Conservation (phyloP, 495 filamentous ascomycete genomes). For the Neurospora sp. region DNA sequence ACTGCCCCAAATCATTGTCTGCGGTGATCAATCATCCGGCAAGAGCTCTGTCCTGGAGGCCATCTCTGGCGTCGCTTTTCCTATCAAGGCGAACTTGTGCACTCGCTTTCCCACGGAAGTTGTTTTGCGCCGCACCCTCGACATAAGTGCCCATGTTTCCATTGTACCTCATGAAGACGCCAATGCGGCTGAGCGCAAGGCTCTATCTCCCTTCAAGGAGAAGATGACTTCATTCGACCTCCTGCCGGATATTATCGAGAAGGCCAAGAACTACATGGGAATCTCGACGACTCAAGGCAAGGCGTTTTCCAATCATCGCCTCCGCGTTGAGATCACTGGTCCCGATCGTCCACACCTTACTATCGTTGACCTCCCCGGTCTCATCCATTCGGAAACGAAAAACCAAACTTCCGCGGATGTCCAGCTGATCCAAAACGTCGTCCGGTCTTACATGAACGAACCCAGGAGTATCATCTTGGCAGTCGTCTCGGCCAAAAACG, state of each 20-base stretch:
- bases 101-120: slow-evolving; percentile 60
- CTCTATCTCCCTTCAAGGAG: slow-evolving; percentile 14
- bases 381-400: slow-evolving; percentile 47
- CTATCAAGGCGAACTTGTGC: slow-evolving; percentile 49
- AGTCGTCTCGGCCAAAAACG: slow-evolving; percentile 55
- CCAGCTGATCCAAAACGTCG: slow-evolving; percentile 41
- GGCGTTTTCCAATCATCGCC: slow-evolving; percentile 52
- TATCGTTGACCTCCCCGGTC: slow-evolving; percentile 59
- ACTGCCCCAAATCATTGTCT: slow-evolving; percentile 60
- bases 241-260: slow-evolving; percentile 33
- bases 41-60: slow-evolving; percentile 68
- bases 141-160: slow-evolving; percentile 29
- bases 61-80: slow-evolving; percentile 61
- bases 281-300: slow-evolving; percentile 26
- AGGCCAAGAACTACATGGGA: slow-evolving; percentile 44
- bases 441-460: slow-evolving; percentile 51
- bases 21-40: slow-evolving; percentile 58
- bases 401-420: slow-evolving; percentile 39
- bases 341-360: slow-evolving; percentile 56
- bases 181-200: neutral
- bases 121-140: slow-evolving; percentile 33
- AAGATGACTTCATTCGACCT: slow-evolving; percentile 23
- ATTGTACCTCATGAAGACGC: slow-evolving; percentile 28
- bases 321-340: slow-evolving; percentile 59
- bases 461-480: slow-evolving; percentile 53